Conservation (phyloP, 2,329 filamentous ascomycete genomes). For the Orbilia oligospora region DNA sequence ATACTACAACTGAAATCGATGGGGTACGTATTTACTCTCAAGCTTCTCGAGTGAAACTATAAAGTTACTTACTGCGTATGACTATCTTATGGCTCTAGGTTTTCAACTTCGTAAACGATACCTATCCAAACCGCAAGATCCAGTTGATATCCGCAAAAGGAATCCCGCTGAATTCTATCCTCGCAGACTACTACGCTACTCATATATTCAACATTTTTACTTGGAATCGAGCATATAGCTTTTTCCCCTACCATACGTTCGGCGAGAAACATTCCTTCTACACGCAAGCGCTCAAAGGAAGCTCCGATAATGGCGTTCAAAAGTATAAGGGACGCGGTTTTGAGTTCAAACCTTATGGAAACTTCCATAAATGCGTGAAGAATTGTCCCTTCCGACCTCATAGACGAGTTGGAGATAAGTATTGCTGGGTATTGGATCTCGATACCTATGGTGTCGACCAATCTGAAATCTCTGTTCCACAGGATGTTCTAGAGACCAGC, state of each 20-base stretch:
- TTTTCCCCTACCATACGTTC: slow-evolving; percentile 58
- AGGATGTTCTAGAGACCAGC: slow-evolving; percentile 27
- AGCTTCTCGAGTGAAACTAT: background rate
- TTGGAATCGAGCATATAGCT: slow-evolving; percentile 50
- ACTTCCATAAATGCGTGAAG: slow-evolving; percentile 37
- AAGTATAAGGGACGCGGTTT: slow-evolving; percentile 45
- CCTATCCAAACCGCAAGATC: slow-evolving; percentile 16
- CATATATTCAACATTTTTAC: slow-evolving; percentile 59
- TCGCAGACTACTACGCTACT: slow-evolving; percentile 51
- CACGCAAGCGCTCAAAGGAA: slow-evolving; percentile 9
- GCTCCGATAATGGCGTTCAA: background rate
- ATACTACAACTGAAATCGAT: slow-evolving; percentile 14
- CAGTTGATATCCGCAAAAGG: slow-evolving; percentile 37
- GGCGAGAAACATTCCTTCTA: slow-evolving; percentile 24
- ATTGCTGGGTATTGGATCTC: slow-evolving; percentile 48
- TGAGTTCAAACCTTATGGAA: slow-evolving; percentile 29
- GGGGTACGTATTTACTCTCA: slow-evolving; percentile 18
- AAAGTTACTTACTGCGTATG: background rate
- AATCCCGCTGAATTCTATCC: slow-evolving; percentile 26
- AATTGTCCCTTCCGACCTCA: slow-evolving; percentile 50
- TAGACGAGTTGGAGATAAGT: slow-evolving; percentile 46
- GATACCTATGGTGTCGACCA: slow-evolving; percentile 41
- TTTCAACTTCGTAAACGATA: slow-evolving; percentile 41
- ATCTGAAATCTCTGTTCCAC: background rate
- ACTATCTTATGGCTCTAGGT: slow-evolving; percentile 12